Evolutionary conservation across 1,284 basidiomycete genomes (phyloP), one percentile per base, ranked within the genome.

Genomic region (Cryptococcus sp.): DNA sequence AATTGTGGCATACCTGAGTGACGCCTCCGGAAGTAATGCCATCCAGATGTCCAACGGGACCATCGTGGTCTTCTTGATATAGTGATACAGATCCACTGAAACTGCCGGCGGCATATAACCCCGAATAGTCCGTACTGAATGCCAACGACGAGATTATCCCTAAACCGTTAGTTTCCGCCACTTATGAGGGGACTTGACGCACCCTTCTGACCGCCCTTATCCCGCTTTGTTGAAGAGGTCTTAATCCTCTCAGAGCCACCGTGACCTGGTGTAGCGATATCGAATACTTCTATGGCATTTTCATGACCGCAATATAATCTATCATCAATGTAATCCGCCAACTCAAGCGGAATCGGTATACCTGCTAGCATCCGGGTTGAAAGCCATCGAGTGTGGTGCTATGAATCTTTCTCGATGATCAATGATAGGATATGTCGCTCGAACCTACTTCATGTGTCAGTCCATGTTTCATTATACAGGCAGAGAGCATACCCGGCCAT

Each of bases 251-350:
- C 82, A 24, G 76, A 74, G 18, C 79, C 77, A 44, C 61, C 61
- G 39, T 66, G 58, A 1, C 71, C 71, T 2, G 71, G 71, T 5
- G 28, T 54, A 14, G 69, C 52, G 10, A 94, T 73, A 63, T 93
- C 87, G 63, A 94, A 90, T 5, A 92, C 80, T 71, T 96, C 91
- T 50, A 96, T 87, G 0, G 90, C 86, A 56, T 86, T 83, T 72
- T 92, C 87, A 54, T 87, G 90, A 0, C 91, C 91, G 67, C 91
- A 92, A 68, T 92, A 94, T 3, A 94, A 72, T 57, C 90, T 92
- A 23, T 44, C 24, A 39, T 44, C 22, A 23, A 61, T 40, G 45
- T 39, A 23, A 22, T 34, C 11, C 11, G 14, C 39, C 7, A 9
- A n/a, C 14, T 21, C 18, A 19, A 42, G 37, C 16, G 1, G 19